Conservation (phyloP, 495 filamentous ascomycete genomes). For the Clavariopsis aquatica region DNA sequence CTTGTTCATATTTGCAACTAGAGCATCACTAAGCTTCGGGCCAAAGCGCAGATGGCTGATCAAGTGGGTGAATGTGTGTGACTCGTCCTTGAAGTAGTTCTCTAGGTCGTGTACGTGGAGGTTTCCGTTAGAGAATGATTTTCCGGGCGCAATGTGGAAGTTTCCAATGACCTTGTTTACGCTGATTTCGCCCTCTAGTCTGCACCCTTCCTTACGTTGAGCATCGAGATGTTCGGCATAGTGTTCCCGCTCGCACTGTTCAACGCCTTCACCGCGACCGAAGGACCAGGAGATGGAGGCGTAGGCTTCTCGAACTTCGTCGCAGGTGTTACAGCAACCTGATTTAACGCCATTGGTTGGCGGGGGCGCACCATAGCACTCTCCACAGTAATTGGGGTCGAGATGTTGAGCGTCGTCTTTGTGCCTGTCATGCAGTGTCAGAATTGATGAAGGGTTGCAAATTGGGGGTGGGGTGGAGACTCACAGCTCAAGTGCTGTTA, state of each 20-base stretch:
- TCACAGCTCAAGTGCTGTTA: slow-evolving; percentile 72
- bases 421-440: slow-evolving; percentile 51
- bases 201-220: slow-evolving; percentile 88
- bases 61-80: slow-evolving; percentile 85
- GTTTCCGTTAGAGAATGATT: slow-evolving; percentile 89
- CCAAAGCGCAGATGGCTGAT: slow-evolving; percentile 93
- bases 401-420: slow-evolving; percentile 69
- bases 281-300: slow-evolving; percentile 88
- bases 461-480: slow-evolving; percentile 36
- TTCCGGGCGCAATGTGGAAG: slow-evolving; percentile 96
- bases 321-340: slow-evolving; percentile 95
- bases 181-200: slow-evolving; percentile 86
- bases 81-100: slow-evolving; percentile 74
- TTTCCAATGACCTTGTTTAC: slow-evolving; percentile 99
- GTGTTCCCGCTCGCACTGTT: slow-evolving; percentile 94
- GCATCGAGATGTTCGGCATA: slow-evolving; percentile 83
- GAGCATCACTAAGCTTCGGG: slow-evolving; percentile 77
- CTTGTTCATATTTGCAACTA: slow-evolving; percentile 61
- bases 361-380: slow-evolving; percentile 81
- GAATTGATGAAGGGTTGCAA: not conserved
- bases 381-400: slow-evolving; percentile 88
- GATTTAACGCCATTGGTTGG: slow-evolving; percentile 68
- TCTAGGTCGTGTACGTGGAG: slow-evolving; percentile 97
- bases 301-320: slow-evolving; percentile 94
- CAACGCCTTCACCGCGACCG: slow-evolving; percentile 84